phyloP scores from a whole-genome alignment of 257 asterid species.

The Ajuga chamaepitys region DNA sequence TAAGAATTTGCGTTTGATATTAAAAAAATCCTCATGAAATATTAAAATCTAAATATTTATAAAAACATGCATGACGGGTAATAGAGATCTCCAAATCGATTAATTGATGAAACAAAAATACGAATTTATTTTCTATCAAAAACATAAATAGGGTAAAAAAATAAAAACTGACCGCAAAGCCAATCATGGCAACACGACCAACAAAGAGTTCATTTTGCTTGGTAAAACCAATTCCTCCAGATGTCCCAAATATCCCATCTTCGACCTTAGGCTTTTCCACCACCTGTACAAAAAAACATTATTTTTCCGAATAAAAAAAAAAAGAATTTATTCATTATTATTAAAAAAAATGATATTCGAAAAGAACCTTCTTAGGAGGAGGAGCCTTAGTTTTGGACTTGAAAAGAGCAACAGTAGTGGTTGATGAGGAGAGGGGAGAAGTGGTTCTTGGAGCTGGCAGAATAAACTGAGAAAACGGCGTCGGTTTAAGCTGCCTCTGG shows the following conservation, averaged over 20 bases:
- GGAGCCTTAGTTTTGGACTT: slow-evolving; percentile 68
- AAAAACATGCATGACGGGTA: too few relatives aligned
- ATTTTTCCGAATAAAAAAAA: slow-evolving; percentile 1
- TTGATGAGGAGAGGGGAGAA: slow-evolving; percentile 19
- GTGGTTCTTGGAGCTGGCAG: slow-evolving; percentile 31
- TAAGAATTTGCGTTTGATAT: too few relatives aligned
- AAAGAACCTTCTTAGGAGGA: slow-evolving; percentile 54
- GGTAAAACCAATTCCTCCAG: slow-evolving; percentile 89
- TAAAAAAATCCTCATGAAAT: too few relatives aligned
- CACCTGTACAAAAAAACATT: background rate
- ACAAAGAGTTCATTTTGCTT: slow-evolving; percentile 90
- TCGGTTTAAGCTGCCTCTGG: slow-evolving; percentile 41
- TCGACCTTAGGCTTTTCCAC: slow-evolving; percentile 55
- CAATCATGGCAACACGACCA: slow-evolving; percentile 94
- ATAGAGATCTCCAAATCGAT: too few relatives aligned
- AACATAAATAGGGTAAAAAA: too few relatives aligned
- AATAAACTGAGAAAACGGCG: slow-evolving; percentile 39
- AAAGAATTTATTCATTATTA: background rate
- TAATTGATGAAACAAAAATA: too few relatives aligned
- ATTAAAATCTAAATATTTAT: too few relatives aligned
- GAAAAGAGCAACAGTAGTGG: slow-evolving; percentile 51
- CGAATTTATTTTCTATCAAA: too few relatives aligned
- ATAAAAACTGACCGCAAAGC: slow-evolving; percentile 64
- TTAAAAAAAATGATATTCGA: background rate
- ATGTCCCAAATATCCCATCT: slow-evolving; percentile 87